Percentiles rank a stretch among this genome's conserved stretches.
phyloP scores from a whole-genome alignment of 805 yeast species.

The Brettanomyces custersianus region DNA sequence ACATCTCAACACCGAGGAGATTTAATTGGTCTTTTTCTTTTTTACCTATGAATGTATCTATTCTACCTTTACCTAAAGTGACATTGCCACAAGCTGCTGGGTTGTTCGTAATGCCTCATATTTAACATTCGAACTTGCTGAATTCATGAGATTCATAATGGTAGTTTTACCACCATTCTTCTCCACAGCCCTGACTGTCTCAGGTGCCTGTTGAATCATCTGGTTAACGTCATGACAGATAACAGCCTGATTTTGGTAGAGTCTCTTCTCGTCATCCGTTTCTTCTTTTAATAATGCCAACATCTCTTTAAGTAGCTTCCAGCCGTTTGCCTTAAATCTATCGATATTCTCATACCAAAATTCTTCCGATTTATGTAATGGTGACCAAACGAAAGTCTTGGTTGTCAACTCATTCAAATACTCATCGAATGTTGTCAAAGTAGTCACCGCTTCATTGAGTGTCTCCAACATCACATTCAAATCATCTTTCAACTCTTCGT shows the following conservation, averaged over 20 bases:
- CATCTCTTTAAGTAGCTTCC: constrained; percentile 60
- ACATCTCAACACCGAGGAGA: too few species aligned
- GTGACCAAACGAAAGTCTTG: constrained; percentile 76
- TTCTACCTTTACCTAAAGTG: constrained; percentile 18
- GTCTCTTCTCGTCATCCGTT: constrained; percentile 17
- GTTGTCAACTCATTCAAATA: constrained; percentile 78
- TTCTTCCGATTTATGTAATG: constrained; percentile 80
- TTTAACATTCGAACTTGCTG: constrained; percentile 77
- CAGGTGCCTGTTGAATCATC: constrained; percentile 54
- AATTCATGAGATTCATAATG: constrained; percentile 77
- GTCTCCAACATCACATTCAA: constrained; percentile 46
- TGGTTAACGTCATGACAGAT: constrained; percentile 60
- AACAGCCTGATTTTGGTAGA: constrained; percentile 39
- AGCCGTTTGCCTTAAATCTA: constrained; percentile 69
- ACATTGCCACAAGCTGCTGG: constrained; percentile 84
- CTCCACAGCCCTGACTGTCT: constrained; percentile 44
- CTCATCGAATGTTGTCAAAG: constrained; percentile 87
- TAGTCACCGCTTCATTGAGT: constrained; percentile 65
- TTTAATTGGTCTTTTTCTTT: too few species aligned
- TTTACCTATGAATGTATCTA: too few species aligned
- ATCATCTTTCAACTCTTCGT: constrained; percentile 79
- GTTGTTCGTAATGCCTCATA: constrained; percentile 94
- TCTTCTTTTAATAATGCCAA: constrained; percentile 37
- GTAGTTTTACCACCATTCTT: constrained; percentile 59
- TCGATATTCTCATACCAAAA: constrained; percentile 83